Conservation (phyloP, 1,284 basidiomycete species). For the Heterobasidion parviporum region DNA sequence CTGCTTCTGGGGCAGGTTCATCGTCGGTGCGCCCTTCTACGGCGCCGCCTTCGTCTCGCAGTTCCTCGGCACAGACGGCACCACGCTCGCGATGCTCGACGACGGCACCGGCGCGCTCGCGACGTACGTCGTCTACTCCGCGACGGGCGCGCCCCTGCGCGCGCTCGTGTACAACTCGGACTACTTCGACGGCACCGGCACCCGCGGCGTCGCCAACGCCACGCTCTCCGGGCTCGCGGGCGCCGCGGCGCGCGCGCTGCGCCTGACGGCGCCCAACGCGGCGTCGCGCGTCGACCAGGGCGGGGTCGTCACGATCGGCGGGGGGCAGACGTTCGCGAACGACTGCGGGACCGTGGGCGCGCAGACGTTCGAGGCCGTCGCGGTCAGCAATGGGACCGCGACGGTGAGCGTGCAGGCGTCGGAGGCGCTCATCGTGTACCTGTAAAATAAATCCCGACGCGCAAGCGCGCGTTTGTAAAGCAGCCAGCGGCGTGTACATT, state of each 20-base stretch:
- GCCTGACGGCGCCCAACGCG: constrained; percentile 29
- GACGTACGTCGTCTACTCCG: constrained; percentile 26
- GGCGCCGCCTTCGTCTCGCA: constrained; percentile 32
- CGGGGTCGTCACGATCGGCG: constrained; percentile 30
- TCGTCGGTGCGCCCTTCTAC: constrained; percentile 31
- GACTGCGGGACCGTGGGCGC: constrained; percentile 21
- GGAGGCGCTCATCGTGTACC: constrained; percentile 30
- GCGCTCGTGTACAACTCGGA: constrained; percentile 29
- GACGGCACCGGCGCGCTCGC: constrained; percentile 24
- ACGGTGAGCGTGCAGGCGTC: constrained; percentile 26
- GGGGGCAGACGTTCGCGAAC: constrained; percentile 22
- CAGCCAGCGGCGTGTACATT: no score
- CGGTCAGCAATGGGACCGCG: constrained; percentile 18
- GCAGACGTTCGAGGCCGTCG: constrained; percentile 21
- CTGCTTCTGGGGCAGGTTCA: constrained; percentile 30
- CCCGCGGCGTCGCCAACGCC: constrained; percentile 17
- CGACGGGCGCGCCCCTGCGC: constrained; percentile 20
- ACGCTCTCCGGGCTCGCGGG: constrained; percentile 12
- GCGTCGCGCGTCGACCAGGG: constrained; percentile 25
- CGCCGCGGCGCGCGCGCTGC: constrained; percentile 21
- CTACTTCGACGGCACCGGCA: constrained; percentile 21
- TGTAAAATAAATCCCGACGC: constrained; percentile 11
- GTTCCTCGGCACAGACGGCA: constrained; percentile 26
- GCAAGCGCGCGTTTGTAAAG: no score
- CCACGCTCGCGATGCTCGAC: constrained; percentile 28